Evolutionary conservation across 1,284 basidiomycete species (phyloP).

Genomic region (Boletus semigastroideus): DNA sequence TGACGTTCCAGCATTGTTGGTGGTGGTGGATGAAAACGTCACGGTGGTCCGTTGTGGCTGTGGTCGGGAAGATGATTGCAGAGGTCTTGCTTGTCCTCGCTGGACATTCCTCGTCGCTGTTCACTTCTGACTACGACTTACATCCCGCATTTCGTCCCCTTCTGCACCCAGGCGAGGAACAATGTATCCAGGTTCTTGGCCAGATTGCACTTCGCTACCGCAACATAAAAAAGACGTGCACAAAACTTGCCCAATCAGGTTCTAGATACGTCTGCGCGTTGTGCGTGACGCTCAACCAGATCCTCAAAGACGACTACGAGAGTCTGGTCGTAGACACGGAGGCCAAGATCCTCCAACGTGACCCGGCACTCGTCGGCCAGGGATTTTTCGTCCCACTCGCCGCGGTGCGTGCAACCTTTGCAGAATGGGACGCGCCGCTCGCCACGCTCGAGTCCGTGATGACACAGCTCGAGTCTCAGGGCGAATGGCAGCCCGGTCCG

Average conservation of each 20-base stretch:
- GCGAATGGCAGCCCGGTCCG: slow-evolving; percentile 67
- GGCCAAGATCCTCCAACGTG: slow-evolving; percentile 69
- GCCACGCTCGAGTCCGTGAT: slow-evolving; percentile 65
- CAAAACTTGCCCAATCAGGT: slow-evolving; percentile 51
- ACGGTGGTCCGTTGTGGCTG: slow-evolving; percentile 14
- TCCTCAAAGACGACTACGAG: slow-evolving; percentile 79
- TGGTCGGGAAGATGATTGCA: slow-evolving; percentile 62
- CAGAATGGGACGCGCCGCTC: slow-evolving; percentile 82
- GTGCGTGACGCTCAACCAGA: slow-evolving; percentile 67
- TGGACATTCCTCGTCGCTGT: slow-evolving; percentile 81
- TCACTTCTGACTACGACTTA: slow-evolving; percentile 57
- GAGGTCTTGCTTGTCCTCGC: slow-evolving; percentile 82
- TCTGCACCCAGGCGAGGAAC: slow-evolving; percentile 83
- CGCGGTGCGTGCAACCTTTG: slow-evolving; percentile 75
- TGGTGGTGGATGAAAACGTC: slow-evolving; percentile 8
- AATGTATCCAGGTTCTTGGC: slow-evolving; percentile 74
- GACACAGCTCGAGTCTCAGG: slow-evolving; percentile 54
- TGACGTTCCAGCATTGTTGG: slow-evolving; percentile 22
- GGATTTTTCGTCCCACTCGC: slow-evolving; percentile 83
- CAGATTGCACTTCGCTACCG: slow-evolving; percentile 71
- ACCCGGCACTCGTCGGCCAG: slow-evolving; percentile 67
- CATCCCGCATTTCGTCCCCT: slow-evolving; percentile 67
- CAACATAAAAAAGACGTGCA: slow-evolving; percentile 60
- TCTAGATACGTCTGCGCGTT: slow-evolving; percentile 79
- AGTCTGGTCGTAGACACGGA: slow-evolving; percentile 78